phyloP scores from a whole-genome alignment of 1,284 basidiomycete species.

The Cronartium quercuum region DNA sequence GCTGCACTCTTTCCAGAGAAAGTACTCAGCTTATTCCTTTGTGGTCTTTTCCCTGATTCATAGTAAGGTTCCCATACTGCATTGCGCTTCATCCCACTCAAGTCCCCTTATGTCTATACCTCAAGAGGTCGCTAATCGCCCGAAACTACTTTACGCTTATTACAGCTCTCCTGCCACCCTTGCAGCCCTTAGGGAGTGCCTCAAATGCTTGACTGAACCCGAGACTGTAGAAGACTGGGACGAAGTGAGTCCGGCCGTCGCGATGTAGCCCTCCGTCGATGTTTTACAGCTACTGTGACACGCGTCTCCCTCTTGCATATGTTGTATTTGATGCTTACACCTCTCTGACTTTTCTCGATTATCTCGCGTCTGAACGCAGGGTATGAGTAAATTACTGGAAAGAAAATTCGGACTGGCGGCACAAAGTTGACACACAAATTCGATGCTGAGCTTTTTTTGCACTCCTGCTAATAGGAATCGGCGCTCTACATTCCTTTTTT shows the following conservation, averaged over 20 bases:
- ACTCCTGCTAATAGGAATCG: not conserved
- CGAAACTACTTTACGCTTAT: not conserved
- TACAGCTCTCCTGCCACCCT: not conserved
- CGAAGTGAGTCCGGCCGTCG: not conserved
- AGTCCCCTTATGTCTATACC: not conserved
- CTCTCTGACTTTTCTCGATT: no score
- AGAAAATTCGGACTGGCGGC: not conserved
- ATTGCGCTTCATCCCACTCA: not conserved
- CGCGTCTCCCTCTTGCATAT: no score
- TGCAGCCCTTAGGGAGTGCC: not conserved
- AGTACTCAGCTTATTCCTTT: not conserved
- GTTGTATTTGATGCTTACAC: no score
- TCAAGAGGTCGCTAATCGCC: not conserved
- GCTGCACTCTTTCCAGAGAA: not conserved
- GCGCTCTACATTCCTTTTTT: not conserved
- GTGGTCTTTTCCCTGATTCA: not conserved
- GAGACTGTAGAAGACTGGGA: not conserved
- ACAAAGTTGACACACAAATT: slow-evolving; percentile 13
- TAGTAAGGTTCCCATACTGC: not conserved
- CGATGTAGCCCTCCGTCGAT: no score
- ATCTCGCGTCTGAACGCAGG: not conserved
- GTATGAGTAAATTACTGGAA: slow-evolving; percentile 12
- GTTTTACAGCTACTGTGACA: not conserved
- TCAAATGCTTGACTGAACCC: not conserved
- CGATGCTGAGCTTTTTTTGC: no score